Evolutionary conservation across 805 yeast species (phyloP).

Genomic region (Saccharomycopsis sp.): DNA sequence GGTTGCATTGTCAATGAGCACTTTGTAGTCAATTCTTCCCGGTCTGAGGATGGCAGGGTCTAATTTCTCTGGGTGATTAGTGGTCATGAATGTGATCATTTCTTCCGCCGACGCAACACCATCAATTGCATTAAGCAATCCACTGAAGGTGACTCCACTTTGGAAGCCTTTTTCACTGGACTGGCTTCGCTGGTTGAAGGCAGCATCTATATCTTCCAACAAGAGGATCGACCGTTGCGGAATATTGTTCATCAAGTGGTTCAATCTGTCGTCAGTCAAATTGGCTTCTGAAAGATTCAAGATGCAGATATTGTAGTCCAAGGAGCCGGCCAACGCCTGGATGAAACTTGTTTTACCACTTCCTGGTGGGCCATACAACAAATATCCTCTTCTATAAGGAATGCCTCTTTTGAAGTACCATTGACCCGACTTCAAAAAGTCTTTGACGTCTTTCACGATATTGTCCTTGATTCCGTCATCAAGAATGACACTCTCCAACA

Average conservation of each 20-base stretch:
- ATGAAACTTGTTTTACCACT: slow-evolving; percentile 94
- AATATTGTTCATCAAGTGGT: slow-evolving; percentile 92
- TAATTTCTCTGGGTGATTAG: slow-evolving; percentile 90
- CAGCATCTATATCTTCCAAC: slow-evolving; percentile 93
- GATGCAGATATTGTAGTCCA: slow-evolving; percentile 93
- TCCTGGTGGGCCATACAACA: slow-evolving; percentile 96
- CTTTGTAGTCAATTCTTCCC: slow-evolving; percentile 86
- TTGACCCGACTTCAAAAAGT: slow-evolving; percentile 68
- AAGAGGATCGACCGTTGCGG: slow-evolving; percentile 83
- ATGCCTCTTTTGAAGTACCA: slow-evolving; percentile 98
- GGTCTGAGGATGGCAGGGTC: slow-evolving; percentile 94
- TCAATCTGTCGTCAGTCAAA: slow-evolving; percentile 88
- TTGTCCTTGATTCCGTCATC: slow-evolving; percentile 66
- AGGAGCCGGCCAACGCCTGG: slow-evolving; percentile 93
- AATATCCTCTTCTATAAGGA: slow-evolving; percentile 92
- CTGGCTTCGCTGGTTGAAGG: slow-evolving; percentile 78
- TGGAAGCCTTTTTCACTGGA: slow-evolving; percentile 67
- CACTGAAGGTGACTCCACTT: slow-evolving; percentile 93
- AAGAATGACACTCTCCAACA: slow-evolving; percentile 77
- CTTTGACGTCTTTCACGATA: slow-evolving; percentile 66
- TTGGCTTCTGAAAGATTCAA: slow-evolving; percentile 85
- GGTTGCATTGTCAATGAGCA: slow-evolving; percentile 80
- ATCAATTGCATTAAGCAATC: slow-evolving; percentile 86
- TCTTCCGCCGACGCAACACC: slow-evolving; percentile 98
- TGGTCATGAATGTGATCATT: slow-evolving; percentile 94